Conservation (phyloP, 2,329 filamentous ascomycete species). For the Trichoderma sp. region DNA sequence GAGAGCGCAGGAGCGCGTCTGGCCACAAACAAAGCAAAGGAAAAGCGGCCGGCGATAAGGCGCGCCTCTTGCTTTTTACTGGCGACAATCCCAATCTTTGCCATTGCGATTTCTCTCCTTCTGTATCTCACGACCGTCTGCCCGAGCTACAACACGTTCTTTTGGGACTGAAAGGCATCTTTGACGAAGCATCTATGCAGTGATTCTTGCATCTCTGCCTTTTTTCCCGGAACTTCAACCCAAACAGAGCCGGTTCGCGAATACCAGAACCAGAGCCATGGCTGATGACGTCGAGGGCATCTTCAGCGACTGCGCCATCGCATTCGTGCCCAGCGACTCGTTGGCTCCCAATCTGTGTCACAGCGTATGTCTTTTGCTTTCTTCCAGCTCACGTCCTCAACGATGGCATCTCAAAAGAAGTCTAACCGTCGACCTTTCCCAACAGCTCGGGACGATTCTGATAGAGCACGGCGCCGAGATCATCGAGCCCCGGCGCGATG, state of each 20-base stretch:
- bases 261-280: conserved; percentile 31
- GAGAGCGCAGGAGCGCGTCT: conserved; percentile 27
- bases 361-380: conserved; percentile 39
- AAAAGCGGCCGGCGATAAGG: background rate
- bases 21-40: conserved; percentile 27
- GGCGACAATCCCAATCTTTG: conserved; percentile 20
- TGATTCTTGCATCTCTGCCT: background rate
- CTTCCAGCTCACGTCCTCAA: too few relatives aligned
- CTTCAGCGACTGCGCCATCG: conserved; percentile 49
- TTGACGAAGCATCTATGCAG: background rate
- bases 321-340: conserved; percentile 49
- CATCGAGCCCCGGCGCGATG: conserved; percentile 51
- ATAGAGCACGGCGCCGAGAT: conserved; percentile 55
- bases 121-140: background rate
- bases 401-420: too few relatives aligned
- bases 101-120: background rate
- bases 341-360: conserved; percentile 47
- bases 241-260: background rate
- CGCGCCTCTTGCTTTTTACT: background rate
- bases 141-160: too few relatives aligned
- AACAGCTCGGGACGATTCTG: conserved; percentile 38
- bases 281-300: conserved; percentile 37
- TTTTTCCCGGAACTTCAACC: too few relatives aligned
- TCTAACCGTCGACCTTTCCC: background rate
- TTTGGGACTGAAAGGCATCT: background rate